A percentile compares a stretch with the other conserved stretches of the same genome.
These are phyloP conservation scores for Pleurotus giganteus DNA, from an alignment of 768 basidiomycete species.

Conservation along the genomic window DNA sequence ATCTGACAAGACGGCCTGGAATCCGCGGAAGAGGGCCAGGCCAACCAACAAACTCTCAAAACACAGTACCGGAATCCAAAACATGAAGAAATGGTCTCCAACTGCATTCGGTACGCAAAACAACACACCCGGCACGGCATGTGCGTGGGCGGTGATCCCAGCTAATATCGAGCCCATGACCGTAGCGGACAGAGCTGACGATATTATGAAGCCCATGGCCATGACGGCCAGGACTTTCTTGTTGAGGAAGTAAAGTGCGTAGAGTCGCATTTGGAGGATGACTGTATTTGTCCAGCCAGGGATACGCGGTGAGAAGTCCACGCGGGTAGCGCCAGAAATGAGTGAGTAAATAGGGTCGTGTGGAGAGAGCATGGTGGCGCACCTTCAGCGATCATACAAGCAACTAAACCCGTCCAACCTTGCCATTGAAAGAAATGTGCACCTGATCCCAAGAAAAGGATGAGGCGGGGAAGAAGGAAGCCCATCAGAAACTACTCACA, in stretches of 20 bases:
- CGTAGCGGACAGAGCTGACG: constrained; percentile 37
- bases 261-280: constrained; percentile 62
- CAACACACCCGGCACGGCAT: constrained; percentile 19
- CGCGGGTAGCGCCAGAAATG: neutral
- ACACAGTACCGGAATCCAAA: constrained; percentile 59
- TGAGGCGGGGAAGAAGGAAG: neutral
- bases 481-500: constrained; percentile 13
- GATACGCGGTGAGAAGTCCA: neutral
- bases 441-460: constrained; percentile 24
- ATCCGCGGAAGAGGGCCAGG: constrained; percentile 49
- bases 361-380: constrained; percentile 1
- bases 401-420: constrained; percentile 56
- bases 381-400: constrained; percentile 57
- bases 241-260: constrained; percentile 56
- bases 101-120: constrained; percentile 43
- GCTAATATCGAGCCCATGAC: constrained; percentile 47
- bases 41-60: constrained; percentile 53
- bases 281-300: constrained; percentile 28
- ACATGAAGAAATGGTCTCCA: constrained; percentile 44
- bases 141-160: constrained; percentile 26
- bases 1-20: constrained; percentile 37
- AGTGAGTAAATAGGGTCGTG: constrained; percentile 14
- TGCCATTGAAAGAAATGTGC: constrained; percentile 53
- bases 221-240: constrained; percentile 48
- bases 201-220: constrained; percentile 36